Base-by-base conservation (phyloP, 805 yeast species). In the Maudiozyma serrabonitensis region DNA sequence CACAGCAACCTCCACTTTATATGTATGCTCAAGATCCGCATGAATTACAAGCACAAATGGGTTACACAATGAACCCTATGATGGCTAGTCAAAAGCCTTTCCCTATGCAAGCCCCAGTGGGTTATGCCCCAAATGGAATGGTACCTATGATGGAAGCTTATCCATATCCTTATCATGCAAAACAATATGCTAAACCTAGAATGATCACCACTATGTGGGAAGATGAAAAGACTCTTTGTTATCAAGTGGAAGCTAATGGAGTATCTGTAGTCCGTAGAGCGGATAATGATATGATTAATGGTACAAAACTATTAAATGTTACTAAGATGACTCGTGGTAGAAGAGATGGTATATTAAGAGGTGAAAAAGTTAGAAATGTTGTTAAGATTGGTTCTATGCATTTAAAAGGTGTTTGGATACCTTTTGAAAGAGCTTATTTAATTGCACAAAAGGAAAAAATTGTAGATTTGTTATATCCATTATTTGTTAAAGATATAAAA, bases 241-340 rank as follows among this genome's bases (percentile, higher is more conserved):
- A 85, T 69, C 93, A 85, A 67, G 91, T 86, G 26, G 93, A 84
- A 59, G 90, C 88, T 50, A 80, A 83, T 54, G 85, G 87, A 50
- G 84, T 85, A 41, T 75, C 84, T 18, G 95, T 86, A 19, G 89
- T 86, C 28, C 75, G 95, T 56, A 76, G 95, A 61, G 93, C 88
- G 34, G 93, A 86, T 67, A 83, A 84, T 63, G 82, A 85, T 66
- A 82, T 84, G 86, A 81, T 86, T 66, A 86, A 86, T 62, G 95
- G 95, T 46, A 86, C 95, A 32, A 86, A 86, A 67, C 71, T 86
- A 51, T 70, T 86, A 58, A 86, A 86, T 61, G 95, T 86, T 40
- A 88, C 93, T 2, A 87, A 84, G 52, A 84, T 86, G 87, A 86
- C 95, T 16, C 75, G 95, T 53, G 95, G 95, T 25, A 76, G 93